phyloP scores from a whole-genome alignment of 1,284 basidiomycete species.

The Athelia sp. region DNA sequence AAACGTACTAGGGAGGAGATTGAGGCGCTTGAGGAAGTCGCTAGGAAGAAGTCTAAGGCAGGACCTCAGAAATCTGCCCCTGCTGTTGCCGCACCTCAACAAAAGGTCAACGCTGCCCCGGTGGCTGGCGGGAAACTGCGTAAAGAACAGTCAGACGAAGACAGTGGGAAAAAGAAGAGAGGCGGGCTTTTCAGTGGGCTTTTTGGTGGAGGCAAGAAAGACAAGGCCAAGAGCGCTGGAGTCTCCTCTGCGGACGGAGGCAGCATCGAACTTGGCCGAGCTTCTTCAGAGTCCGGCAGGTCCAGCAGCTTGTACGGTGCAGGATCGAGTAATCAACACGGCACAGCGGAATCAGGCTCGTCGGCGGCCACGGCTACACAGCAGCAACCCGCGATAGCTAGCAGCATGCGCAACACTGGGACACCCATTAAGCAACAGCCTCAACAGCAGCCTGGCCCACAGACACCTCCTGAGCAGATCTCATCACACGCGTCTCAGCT shows the following conservation, averaged over 20 bases:
- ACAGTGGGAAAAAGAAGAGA: conserved; percentile 41
- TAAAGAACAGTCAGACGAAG: conserved; percentile 46
- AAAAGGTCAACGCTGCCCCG: neutral
- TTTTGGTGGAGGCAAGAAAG: conserved; percentile 79
- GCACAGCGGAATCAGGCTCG: conserved; percentile 22
- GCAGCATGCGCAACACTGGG: neutral
- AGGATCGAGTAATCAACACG: conserved; percentile 19
- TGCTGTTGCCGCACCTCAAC: neutral
- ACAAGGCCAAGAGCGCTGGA: conserved; percentile 54
- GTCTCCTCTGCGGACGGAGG: conserved; percentile 38
- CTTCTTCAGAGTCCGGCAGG: conserved; percentile 50
- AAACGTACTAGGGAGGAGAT: conserved; percentile 59
- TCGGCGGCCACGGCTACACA: conserved; percentile 46
- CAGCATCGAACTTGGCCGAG: conserved; percentile 23
- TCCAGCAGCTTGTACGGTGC: conserved; percentile 24
- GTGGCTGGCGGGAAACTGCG: conserved; percentile 49
- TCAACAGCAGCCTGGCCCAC: conserved; percentile 31
- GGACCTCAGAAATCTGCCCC: conserved; percentile 18
- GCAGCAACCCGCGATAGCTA: conserved; percentile 31
- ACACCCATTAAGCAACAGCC: conserved; percentile 35
- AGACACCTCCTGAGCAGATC: conserved; percentile 24
- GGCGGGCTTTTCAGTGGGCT: conserved; percentile 65
- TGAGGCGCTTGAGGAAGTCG: conserved; percentile 51
- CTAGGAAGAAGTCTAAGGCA: conserved; percentile 45
- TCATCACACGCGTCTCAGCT: conserved; percentile 54